These are phyloP conservation scores for Phytophthora fragariae DNA, from an alignment of 352 stramenopile species.

Conservation along the genomic window DNA sequence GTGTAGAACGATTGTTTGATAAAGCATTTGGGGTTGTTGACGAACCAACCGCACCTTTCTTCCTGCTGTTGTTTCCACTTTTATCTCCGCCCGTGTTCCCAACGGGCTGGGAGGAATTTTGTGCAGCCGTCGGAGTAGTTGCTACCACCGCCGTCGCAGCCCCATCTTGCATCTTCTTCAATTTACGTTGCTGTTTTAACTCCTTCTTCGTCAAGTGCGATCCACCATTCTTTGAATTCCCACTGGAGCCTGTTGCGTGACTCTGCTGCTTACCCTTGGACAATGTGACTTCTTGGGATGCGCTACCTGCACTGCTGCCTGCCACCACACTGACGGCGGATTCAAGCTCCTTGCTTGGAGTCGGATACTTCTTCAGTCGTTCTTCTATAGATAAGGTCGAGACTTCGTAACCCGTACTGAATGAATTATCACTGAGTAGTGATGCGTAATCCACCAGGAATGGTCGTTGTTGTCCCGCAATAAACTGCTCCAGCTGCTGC, in stretches of 20 bases:
- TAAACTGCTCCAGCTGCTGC: slow-evolving; percentile 65
- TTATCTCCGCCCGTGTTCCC: slow-evolving; percentile 32
- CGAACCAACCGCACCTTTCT: slow-evolving; percentile 34
- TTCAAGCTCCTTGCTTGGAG: slow-evolving; percentile 53
- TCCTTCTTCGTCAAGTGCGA: slow-evolving; percentile 69
- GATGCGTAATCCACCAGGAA: slow-evolving; percentile 82
- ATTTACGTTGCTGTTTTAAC: slow-evolving; percentile 72
- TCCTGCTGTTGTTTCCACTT: slow-evolving; percentile 27
- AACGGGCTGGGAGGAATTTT: slow-evolving; percentile 15
- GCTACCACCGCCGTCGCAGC: slow-evolving; percentile 6
- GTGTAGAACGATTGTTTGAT: slow-evolving; percentile 18
- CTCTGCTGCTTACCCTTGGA: slow-evolving; percentile 35
- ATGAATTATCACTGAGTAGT: slow-evolving; percentile 81
- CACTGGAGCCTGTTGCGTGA: slow-evolving; percentile 12
- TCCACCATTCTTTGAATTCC: slow-evolving; percentile 37
- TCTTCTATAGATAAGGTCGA: slow-evolving; percentile 72
- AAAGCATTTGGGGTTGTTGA: slow-evolving; percentile 15
- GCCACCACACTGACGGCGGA: slow-evolving; percentile 12
- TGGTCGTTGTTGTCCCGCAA: slow-evolving; percentile 76
- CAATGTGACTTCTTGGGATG: slow-evolving; percentile 23
- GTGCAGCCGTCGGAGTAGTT: slow-evolving; percentile 11
- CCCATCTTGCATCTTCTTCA: slow-evolving; percentile 73
- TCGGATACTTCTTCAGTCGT: slow-evolving; percentile 58
- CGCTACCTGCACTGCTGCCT: slow-evolving; percentile 6
- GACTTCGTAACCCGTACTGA: slow-evolving; percentile 80